Evolutionary conservation across 1,284 basidiomycete genomes (phyloP).

Genomic region (Malassezia vespertilionis): DNA sequence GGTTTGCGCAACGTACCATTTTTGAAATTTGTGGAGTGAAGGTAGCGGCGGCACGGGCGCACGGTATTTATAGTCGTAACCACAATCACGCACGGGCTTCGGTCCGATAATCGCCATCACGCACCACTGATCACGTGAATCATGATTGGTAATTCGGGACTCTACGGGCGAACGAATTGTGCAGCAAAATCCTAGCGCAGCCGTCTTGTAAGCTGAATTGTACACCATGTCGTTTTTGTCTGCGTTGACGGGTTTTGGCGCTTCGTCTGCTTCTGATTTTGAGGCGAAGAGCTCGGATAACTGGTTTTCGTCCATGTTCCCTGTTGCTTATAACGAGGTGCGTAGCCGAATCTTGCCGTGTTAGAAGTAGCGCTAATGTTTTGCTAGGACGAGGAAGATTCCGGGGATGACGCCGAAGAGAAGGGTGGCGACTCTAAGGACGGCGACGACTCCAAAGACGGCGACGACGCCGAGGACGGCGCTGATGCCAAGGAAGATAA

Average conservation of each 20-base stretch:
- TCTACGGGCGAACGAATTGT: conserved; percentile 7
- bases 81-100: neutral
- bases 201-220: neutral
- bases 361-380: neutral
- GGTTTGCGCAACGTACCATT: too few relatives aligned
- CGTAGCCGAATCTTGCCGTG: neutral
- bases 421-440: conserved; percentile 8
- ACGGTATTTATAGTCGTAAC: neutral
- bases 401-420: conserved; percentile 6
- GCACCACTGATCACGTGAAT: conserved; percentile 7
- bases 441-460: conserved; percentile 5
- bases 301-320: conserved; percentile 31
- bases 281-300: conserved; percentile 12
- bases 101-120: neutral
- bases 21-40: neutral
- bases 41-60: neutral
- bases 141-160: conserved; percentile 19
- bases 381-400: conserved; percentile 10
- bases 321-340: conserved; percentile 29
- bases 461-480: neutral
- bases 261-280: neutral
- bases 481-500: too few relatives aligned
- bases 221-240: conserved; percentile 14
- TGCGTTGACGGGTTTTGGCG: conserved; percentile 10
- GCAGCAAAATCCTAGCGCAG: neutral